Percentiles rank a stretch among this genome's conserved stretches.
These are phyloP conservation scores for Skeletonema costatum DNA, from an alignment of 108 stramenopile genomes.

Conservation along the genomic window DNA sequence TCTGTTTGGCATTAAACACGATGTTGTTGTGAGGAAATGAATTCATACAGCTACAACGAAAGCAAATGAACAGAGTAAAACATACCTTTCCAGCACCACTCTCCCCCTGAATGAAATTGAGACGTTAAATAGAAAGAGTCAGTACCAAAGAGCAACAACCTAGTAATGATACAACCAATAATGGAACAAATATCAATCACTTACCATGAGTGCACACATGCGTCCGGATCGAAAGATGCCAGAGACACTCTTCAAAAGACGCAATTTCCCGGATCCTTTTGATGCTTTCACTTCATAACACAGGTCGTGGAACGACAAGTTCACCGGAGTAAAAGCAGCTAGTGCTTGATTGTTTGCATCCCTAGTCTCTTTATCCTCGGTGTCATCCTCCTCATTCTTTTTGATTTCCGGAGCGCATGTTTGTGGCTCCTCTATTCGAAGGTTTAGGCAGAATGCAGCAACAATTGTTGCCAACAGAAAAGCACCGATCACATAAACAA, in stretches of 20 bases:
- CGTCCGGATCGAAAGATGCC: slow-evolving; percentile 18
- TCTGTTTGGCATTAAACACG: not conserved
- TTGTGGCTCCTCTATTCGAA: slow-evolving; percentile 21
- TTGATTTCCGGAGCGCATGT: not conserved
- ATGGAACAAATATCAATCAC: not conserved
- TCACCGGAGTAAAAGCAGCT: slow-evolving; percentile 34
- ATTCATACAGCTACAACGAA: not conserved
- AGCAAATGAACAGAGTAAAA: not conserved
- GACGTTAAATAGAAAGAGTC: not conserved
- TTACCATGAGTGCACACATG: not conserved
- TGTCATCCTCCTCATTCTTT: slow-evolving; percentile 6
- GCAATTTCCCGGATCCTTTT: slow-evolving; percentile 13
- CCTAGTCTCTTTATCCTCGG: not conserved
- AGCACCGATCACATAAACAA: slow-evolving; percentile 52
- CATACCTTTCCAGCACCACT: slow-evolving; percentile 38
- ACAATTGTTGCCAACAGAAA: slow-evolving; percentile 38
- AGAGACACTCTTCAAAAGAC: slow-evolving; percentile 31
- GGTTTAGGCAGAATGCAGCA: slow-evolving; percentile 46
- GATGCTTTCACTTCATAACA: slow-evolving; percentile 44
- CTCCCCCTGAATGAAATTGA: slow-evolving; percentile 12
- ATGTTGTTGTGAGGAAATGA: not conserved
- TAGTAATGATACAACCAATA: not conserved
- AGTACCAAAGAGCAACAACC: not conserved
- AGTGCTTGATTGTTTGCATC: not conserved
- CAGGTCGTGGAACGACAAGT: slow-evolving; percentile 31